phyloP scores from a whole-genome alignment of 495 filamentous ascomycete species.

The Penicillium crystallinum region DNA sequence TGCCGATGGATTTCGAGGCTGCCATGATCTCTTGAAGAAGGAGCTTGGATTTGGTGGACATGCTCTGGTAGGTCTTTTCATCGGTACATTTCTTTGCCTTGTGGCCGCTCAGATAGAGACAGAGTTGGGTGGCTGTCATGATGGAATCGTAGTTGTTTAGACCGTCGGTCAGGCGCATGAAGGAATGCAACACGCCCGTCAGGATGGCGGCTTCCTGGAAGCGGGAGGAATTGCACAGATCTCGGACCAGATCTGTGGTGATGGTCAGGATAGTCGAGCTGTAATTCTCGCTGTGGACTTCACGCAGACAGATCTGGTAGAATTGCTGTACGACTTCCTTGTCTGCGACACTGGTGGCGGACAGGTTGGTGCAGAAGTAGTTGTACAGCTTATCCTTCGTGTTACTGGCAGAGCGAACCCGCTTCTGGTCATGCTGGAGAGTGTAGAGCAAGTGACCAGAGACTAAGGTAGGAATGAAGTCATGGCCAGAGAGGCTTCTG shows the following conservation, averaged over 20 bases:
- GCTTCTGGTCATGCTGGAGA: conserved; percentile 47
- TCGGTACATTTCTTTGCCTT: conserved; percentile 38
- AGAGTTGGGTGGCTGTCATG: conserved; percentile 51
- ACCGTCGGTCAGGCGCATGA: conserved; percentile 49
- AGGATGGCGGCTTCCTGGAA: conserved; percentile 52
- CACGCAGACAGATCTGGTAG: conserved; percentile 48
- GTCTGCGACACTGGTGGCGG: conserved; percentile 32
- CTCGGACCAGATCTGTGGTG: conserved; percentile 33
- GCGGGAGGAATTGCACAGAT: conserved; percentile 36
- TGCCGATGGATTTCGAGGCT: conserved; percentile 42
- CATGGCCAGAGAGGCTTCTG: conserved; percentile 34
- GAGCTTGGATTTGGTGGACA: conserved; percentile 49
- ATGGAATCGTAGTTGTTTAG: conserved; percentile 46
- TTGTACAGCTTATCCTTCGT: conserved; percentile 50
- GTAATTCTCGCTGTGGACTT: conserved; percentile 38
- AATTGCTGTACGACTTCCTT: conserved; percentile 39
- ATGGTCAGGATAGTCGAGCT: conserved; percentile 37
- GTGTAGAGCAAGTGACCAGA: conserved; percentile 47
- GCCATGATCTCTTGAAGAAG: conserved; percentile 50
- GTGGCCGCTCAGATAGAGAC: conserved; percentile 48
- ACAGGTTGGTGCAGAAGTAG: conserved; percentile 52
- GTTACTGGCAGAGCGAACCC: conserved; percentile 34
- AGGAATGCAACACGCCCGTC: conserved; percentile 49
- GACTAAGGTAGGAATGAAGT: conserved; percentile 46
- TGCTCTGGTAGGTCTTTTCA: conserved; percentile 37